Base-by-base conservation (phyloP, 768 basidiomycete species). In the Leucosporidium yakuticum region DNA sequence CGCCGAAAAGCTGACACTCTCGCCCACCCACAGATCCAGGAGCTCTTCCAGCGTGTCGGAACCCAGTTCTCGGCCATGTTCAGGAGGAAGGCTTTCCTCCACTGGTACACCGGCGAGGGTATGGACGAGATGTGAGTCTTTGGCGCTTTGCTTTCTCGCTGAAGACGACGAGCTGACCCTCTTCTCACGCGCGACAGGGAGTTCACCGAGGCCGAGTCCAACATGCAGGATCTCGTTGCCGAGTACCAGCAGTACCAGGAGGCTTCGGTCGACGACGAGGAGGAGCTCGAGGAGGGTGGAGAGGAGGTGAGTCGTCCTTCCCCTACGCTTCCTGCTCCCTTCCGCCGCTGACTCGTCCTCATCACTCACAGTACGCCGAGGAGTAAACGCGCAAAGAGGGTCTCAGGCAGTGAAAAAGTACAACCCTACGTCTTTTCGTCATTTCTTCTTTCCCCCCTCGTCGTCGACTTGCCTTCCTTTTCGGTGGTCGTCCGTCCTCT, bases 31-130 rank as follows among this genome's bases (percentile, higher is more conserved):
- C 94, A 49, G 89, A 97, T 97, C 79, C 94, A 96, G 80, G 93
- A 95, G 79, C 84, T 98, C 75, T 97, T 98, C 90, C 92, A 93
- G 84, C 93, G 95, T 83, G 92, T 98, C 78, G 89, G 87, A 74
- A 92, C 95, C 79, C 93, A 97, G 80, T 98, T 99, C 86, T 90
- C 91, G 69, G 91, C 91, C 81, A 99, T 97, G 96, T 77, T 74
- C 80, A 75, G 80, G 75, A 85, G 95, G 79, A 97, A 97, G 83
- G 68, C 56, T 20, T 62, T 58, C 56, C 50, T 65, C 20, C 25
- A 65, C 53, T 71, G 69, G 61, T 64, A 70, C 69, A 97, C 98
- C 90, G 93, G 95, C 79, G 96, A 98, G 83, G 96, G 96, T 79
- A 98, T 99, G 95, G 95, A 81, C 78, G 81, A 81, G 79, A 77